Conservation (phyloP, 805 yeast species). For the Saturnispora dispora region DNA sequence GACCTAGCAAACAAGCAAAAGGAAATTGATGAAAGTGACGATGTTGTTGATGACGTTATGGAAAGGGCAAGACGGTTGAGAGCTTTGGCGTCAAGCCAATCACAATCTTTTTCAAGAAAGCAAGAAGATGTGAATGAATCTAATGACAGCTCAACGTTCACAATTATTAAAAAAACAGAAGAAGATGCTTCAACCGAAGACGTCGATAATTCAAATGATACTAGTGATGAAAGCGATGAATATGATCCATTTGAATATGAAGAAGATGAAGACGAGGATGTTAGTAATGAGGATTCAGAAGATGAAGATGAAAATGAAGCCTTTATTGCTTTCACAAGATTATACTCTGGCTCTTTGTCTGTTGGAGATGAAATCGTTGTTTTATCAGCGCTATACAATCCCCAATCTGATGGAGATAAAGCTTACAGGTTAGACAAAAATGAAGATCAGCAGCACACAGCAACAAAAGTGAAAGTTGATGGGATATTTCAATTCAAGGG, state of each 20-base stretch:
- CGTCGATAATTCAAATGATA: slow-evolving; percentile 6
- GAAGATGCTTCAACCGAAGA: slow-evolving; percentile 28
- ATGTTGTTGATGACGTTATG: slow-evolving; percentile 41
- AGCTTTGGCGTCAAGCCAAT: slow-evolving; percentile 5
- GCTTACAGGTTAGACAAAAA: slow-evolving; percentile 25
- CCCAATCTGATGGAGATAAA: slow-evolving; percentile 28
- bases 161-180: slow-evolving; percentile 29
- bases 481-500: slow-evolving; percentile 87
- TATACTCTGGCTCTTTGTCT: slow-evolving; percentile 74
- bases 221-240: slow-evolving; percentile 8
- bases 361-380: slow-evolving; percentile 70
- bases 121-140: slow-evolving; percentile 27
- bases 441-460: slow-evolving; percentile 33
- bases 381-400: slow-evolving; percentile 82
- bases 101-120: slow-evolving; percentile 28
- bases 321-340: slow-evolving; percentile 78
- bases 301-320: slow-evolving; percentile 44
- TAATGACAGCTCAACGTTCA: slow-evolving; percentile 1
- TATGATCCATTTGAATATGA: slow-evolving; percentile 13
- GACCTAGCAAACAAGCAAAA: slow-evolving; percentile 37
- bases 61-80: slow-evolving; percentile 42
- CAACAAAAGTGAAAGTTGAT: slow-evolving; percentile 47
- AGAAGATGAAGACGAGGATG: slow-evolving; percentile 1
- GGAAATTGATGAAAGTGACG: slow-evolving; percentile 3
- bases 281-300: slow-evolving; percentile 27